These are phyloP conservation scores for Rosa multiflora DNA, from an alignment of 306 rosid species.

Conservation along the genomic window DNA sequence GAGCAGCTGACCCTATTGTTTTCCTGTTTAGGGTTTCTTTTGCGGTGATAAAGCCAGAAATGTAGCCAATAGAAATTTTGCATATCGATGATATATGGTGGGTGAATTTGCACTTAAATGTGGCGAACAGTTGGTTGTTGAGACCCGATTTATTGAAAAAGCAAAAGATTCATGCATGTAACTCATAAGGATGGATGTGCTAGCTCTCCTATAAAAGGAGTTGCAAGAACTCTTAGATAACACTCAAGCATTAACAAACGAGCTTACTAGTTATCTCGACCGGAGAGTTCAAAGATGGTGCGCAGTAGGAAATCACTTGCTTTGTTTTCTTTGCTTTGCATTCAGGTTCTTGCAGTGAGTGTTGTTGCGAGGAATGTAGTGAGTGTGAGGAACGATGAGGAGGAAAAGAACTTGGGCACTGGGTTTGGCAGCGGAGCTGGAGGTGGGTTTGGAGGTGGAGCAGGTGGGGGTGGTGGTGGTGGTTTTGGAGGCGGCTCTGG, in stretches of 20 bases:
- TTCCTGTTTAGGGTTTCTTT: constrained; percentile 10
- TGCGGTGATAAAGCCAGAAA: background rate
- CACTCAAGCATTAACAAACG: constrained; percentile 20
- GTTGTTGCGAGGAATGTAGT: constrained; percentile 64
- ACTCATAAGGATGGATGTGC: background rate
- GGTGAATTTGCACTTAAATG: constrained; percentile 35
- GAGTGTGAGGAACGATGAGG: constrained; percentile 33
- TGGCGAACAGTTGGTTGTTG: constrained; percentile 57
- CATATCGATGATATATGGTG: constrained; percentile 23
- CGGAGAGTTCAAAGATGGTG: constrained; percentile 28
- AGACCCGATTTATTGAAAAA: constrained; percentile 33
- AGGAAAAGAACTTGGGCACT: constrained; percentile 33
- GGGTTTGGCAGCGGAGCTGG: constrained; percentile 20
- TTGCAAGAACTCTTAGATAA: background rate
- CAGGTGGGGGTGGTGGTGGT: background rate
- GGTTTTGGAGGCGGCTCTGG: constrained; percentile 20
- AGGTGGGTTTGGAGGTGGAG: constrained; percentile 18
- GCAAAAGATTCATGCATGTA: background rate
- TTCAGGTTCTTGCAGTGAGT: constrained; percentile 43
- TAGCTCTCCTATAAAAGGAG: background rate
- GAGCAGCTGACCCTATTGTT: background rate
- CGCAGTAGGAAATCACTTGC: constrained; percentile 19
- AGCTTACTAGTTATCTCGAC: background rate
- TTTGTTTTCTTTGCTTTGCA: constrained; percentile 50
- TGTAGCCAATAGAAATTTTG: background rate